Evolutionary conservation across 1,284 basidiomycete genomes (phyloP).

Genomic region (Pascua guehoae): DNA sequence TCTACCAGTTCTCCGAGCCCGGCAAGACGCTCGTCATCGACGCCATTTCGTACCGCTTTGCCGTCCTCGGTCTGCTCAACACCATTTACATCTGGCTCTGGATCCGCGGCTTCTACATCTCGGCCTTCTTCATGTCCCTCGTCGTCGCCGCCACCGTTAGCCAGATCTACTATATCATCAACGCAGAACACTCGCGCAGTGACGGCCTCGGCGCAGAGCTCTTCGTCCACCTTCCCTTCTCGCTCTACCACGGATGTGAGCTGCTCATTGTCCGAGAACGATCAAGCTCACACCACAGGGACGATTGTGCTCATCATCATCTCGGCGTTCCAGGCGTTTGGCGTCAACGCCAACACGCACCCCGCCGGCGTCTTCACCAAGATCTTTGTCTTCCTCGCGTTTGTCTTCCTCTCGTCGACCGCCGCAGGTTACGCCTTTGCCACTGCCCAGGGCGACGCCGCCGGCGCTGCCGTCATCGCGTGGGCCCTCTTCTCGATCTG

Average conservation of each 20-base stretch:
- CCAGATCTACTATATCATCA: conserved; percentile 86
- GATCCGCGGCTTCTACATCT: conserved; percentile 62
- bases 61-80: conserved; percentile 77
- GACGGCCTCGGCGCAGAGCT: conserved; percentile 67
- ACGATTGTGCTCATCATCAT: conserved; percentile 85
- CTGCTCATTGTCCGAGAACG: conserved; percentile 2
- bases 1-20: conserved; percentile 72
- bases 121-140: conserved; percentile 79
- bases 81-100: conserved; percentile 79
- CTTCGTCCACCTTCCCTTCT: conserved; percentile 65
- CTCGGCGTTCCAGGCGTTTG: conserved; percentile 86
- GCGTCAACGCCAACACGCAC: conserved; percentile 65
- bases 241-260: conserved; percentile 83
- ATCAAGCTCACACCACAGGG: conserved; percentile 38
- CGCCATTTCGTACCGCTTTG: conserved; percentile 82
- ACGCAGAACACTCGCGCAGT: conserved; percentile 65
- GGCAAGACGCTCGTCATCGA: conserved; percentile 80
- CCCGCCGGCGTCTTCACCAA: conserved; percentile 83
- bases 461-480: conserved; percentile 47
- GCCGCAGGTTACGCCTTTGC: conserved; percentile 88
- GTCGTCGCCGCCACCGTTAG: conserved; percentile 57
- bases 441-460: conserved; percentile 75
- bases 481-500: conserved; percentile 49
- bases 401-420: conserved; percentile 90
- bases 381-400: conserved; percentile 83